Conservation (phyloP, 192 early-diverging fungal genomes). For the Backusella liffmaniae region DNA sequence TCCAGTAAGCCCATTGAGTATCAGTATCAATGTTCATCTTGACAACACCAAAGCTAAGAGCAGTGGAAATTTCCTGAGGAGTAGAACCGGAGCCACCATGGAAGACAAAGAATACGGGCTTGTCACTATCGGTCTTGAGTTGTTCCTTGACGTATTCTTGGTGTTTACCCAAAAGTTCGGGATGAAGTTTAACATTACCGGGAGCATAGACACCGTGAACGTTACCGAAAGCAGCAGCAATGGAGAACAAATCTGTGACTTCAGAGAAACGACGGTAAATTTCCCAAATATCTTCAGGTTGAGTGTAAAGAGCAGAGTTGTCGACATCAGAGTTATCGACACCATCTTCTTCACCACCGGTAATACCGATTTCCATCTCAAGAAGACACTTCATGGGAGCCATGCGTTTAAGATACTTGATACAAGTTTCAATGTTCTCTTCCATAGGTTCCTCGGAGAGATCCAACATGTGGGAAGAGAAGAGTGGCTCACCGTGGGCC, state of each 20-base stretch:
- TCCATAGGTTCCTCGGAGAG: slow-evolving; percentile 92
- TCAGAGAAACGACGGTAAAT: slow-evolving; percentile 87
- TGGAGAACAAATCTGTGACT: slow-evolving; percentile 89
- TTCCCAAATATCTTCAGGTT: slow-evolving; percentile 95
- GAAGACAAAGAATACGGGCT: slow-evolving; percentile 96
- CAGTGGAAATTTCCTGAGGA: slow-evolving; percentile 44
- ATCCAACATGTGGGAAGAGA: slow-evolving; percentile 97
- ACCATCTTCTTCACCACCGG: slow-evolving; percentile 98
- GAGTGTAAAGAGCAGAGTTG: slow-evolving; percentile 89
- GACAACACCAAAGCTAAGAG: slow-evolving; percentile 63
- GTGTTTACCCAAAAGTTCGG: slow-evolving; percentile 90
- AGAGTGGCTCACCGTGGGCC: slow-evolving; percentile 89
- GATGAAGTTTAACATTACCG: slow-evolving; percentile 93
- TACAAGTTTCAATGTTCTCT: slow-evolving; percentile 88
- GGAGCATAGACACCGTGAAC: slow-evolving; percentile 85
- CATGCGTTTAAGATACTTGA: slow-evolving; percentile 93
- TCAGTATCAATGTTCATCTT: slow-evolving; percentile 99
- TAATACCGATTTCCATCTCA: slow-evolving; percentile 99
- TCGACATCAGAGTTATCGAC: slow-evolving; percentile 95
- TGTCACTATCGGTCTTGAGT: slow-evolving; percentile 51
- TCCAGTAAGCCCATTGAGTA: slow-evolving; percentile 96
- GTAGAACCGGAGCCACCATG: slow-evolving; percentile 68
- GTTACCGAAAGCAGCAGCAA: slow-evolving; percentile 67
- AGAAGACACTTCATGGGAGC: slow-evolving; percentile 82
- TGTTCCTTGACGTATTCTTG: slow-evolving; percentile 80